Base-by-base conservation (phyloP, 257 asterid species). In the Thymus quinquecostatus region DNA sequence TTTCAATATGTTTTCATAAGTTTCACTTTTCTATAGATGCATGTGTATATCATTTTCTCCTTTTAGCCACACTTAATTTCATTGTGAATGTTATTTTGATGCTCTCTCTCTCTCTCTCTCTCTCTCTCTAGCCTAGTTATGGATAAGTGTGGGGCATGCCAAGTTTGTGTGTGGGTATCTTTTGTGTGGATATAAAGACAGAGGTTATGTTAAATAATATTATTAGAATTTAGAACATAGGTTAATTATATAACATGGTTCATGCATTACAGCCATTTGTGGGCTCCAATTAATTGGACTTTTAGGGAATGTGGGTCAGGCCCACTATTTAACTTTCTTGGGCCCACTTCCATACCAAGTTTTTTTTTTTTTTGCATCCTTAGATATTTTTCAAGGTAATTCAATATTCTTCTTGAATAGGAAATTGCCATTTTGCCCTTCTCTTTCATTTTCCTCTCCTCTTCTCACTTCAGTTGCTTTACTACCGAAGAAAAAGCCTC, bases 181-280 rank as follows among this genome's bases (percentile, higher is more conserved):
- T 47, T 9, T 10, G 54, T 28, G 55, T 8, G 40, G 55, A 27
- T 21, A 8, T 32, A 38, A 14, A 58, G 21, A 58, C 63, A 40
- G 49, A 54, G 33, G 14, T 56, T 38, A 1, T 21, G 21, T 21
- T 21, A 21, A 21, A 21, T 21, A 21, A 21, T 21, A 21, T 21
- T 21, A 21, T 21, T 21, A 21, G 21, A 21, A 21, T 21, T 21
- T 21, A 36, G 40, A 36, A 5, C 10, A 29, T 56, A 12, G n/a
- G n/a, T 56, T 53, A 29, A 3, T 4, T 29, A 29, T 29, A 29
- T 56, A 0, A 38, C 3, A 9, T 29, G 41, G 61, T 58, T 72
- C 66, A 68, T 81, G 79, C 85, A 41, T 67, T 75, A 53, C 81
- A 75, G 81, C 83, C 74, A 38, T 44, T 60, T 21, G 76, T 70